Evolutionary conservation across 1,284 basidiomycete species (phyloP).

Genomic region (Rhodotorula mucilaginosa): DNA sequence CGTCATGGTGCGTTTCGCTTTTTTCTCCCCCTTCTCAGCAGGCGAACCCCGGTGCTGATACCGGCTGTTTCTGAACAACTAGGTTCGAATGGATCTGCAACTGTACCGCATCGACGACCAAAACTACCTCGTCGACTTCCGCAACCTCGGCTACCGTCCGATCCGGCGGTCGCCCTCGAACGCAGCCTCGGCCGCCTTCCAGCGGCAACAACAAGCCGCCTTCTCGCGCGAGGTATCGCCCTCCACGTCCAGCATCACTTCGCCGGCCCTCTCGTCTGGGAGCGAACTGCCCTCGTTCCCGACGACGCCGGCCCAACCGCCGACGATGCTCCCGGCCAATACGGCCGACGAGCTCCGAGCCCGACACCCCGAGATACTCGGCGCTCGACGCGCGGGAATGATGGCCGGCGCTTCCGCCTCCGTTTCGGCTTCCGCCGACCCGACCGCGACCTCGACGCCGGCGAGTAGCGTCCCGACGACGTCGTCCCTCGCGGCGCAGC

Average conservation of each 20-base stretch:
- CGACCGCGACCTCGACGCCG: constrained; percentile 1
- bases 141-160: constrained; percentile 88
- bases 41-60: neutral
- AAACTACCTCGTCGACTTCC: constrained; percentile 97
- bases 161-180: constrained; percentile 49
- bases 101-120: constrained; percentile 91
- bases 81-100: constrained; percentile 96
- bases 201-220: neutral
- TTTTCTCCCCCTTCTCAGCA: neutral
- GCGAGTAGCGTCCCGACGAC: constrained; percentile 58
- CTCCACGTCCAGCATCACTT: constrained; percentile 13
- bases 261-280: constrained; percentile 18
- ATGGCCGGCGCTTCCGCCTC: neutral
- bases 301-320: neutral
- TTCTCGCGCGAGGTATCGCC: constrained; percentile 12
- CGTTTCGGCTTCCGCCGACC: neutral
- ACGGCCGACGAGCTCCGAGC: constrained; percentile 40
- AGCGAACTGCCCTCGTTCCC: constrained; percentile 6
- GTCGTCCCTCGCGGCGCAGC: constrained; percentile 42
- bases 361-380: constrained; percentile 25
- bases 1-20: constrained; percentile 68
- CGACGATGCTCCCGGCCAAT: constrained; percentile 23
- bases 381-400: constrained; percentile 3
- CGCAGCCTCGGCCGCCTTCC: neutral
- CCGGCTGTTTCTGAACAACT: neutral